Conservation (phyloP, 768 basidiomycete genomes). For the Pleurotus citrinopileatus region DNA sequence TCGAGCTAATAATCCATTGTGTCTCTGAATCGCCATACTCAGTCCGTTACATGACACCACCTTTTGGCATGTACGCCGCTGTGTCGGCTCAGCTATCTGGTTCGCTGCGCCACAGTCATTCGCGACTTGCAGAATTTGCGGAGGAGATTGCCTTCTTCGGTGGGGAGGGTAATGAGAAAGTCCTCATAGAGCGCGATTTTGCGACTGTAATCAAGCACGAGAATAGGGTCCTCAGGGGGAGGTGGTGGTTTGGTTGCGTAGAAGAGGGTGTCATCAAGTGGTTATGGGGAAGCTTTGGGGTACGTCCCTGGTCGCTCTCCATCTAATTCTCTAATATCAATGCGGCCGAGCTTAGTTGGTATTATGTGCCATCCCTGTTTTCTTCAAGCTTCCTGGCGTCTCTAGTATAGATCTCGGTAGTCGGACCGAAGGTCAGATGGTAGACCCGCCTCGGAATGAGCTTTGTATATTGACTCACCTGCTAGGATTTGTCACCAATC, state of each 20-base stretch:
- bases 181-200: slow-evolving; percentile 87
- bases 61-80: slow-evolving; percentile 89
- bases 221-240: slow-evolving; percentile 70
- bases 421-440: slow-evolving; percentile 75
- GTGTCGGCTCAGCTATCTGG: slow-evolving; percentile 87
- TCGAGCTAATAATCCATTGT: not conserved
- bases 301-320: slow-evolving; percentile 33
- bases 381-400: slow-evolving; percentile 80
- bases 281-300: slow-evolving; percentile 94
- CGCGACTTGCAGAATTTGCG: slow-evolving; percentile 82
- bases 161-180: slow-evolving; percentile 88
- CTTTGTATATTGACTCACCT: not conserved
- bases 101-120: slow-evolving; percentile 87
- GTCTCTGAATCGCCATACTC: slow-evolving; percentile 8
- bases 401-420: slow-evolving; percentile 69
- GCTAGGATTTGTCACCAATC: slow-evolving; percentile 94
- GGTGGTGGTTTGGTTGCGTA: slow-evolving; percentile 88
- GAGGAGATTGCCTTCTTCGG: slow-evolving; percentile 89
- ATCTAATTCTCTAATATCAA: slow-evolving; percentile 9
- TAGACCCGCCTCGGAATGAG: not conserved
- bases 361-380: slow-evolving; percentile 92
- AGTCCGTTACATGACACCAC: slow-evolving; percentile 89
- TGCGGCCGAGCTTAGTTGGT: slow-evolving; percentile 47
- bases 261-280: slow-evolving; percentile 97
- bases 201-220: slow-evolving; percentile 83